Evolutionary conservation across 345 rosid genomes (phyloP).

Genomic region (Anastatica hierochuntica): DNA sequence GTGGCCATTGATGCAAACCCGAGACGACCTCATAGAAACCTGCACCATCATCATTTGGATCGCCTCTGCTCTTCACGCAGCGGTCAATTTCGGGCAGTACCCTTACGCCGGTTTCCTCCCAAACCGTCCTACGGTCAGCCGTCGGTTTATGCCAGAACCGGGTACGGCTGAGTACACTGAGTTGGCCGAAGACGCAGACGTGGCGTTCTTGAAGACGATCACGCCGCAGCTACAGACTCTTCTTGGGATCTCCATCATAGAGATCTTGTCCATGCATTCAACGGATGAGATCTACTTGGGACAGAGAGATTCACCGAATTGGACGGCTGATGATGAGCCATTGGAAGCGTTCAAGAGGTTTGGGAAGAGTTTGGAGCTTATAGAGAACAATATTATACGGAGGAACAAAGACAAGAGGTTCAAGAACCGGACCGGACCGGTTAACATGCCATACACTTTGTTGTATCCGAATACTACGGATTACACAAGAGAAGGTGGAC

Average conservation of each 20-base stretch:
- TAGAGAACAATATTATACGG: constrained; percentile 42
- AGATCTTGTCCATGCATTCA: constrained; percentile 69
- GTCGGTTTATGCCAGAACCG: constrained; percentile 86
- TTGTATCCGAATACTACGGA: constrained; percentile 68
- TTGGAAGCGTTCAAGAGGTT: constrained; percentile 58
- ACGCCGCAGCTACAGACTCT: constrained; percentile 86
- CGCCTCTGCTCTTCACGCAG: constrained; percentile 95
- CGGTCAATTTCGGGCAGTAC: constrained; percentile 92
- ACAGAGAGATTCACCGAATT: constrained; percentile 56
- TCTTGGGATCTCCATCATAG: constrained; percentile 77
- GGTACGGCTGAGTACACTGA: constrained; percentile 64
- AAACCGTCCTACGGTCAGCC: constrained; percentile 79
- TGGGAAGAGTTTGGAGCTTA: constrained; percentile 35
- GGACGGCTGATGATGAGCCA: constrained; percentile 70
- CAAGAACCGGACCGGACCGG: constrained; percentile 77
- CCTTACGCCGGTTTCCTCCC: constrained; percentile 96
- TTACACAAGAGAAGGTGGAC: constrained; percentile 48
- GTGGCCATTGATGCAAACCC: constrained; percentile 73
- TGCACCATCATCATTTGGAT: constrained; percentile 83
- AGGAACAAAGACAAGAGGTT: constrained; percentile 50
- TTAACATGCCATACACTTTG: constrained; percentile 67
- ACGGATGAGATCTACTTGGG: constrained; percentile 84
- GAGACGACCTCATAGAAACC: constrained; percentile 41
- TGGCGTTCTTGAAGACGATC: constrained; percentile 68
- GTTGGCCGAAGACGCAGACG: constrained; percentile 40